Evolutionary conservation across 2,329 filamentous ascomycete species (phyloP), one percentile per base, ranked within the genome.

Genomic region (Zymoseptoria passerinii): DNA sequence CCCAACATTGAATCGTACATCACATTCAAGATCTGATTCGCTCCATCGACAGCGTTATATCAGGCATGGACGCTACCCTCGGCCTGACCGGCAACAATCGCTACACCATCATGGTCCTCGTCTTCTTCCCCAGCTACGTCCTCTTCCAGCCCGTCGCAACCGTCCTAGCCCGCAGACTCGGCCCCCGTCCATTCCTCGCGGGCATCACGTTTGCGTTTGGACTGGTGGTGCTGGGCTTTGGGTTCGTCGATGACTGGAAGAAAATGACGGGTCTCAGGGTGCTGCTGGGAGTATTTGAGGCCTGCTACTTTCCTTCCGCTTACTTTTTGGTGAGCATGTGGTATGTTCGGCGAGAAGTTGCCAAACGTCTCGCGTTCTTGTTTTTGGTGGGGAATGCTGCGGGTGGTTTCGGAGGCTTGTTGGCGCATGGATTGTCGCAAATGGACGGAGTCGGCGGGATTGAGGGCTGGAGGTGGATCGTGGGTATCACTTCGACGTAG

Each of bases 401-500:
- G 0, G 77, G 78, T 20, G 77, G 76, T 1, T 77, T 81, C 48
- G 76, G 76, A 1, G 67, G 66, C 5, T 50, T 70, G 8, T 27
- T 63, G 8, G 61, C 61, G 8, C 61, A 63, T 58, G 86, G 80
- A 1, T 88, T 90, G 61, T 85, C 85, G 0, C 82, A 86, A 66
- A 83, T 91, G 81, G 83, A 87, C 52, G 87, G 87, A 1, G 69
- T 83, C 1, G 72, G 74, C 0, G 86, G 85, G 1, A 77, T 85
- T 66, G 74, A 76, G 28, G 88, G 85, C 1, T 91, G 88, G 88
- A 77, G 85, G 48, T 87, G 84, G 78, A 84, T 89, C 54, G 81
- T 90, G 77, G 79, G 81, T 19, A 20, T 19, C 27, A 8, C n/a
- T n/a, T 4, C 2, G 2, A 48, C 20, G 27, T 40, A n/a, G n/a